phyloP scores from a whole-genome alignment of 1,284 basidiomycete genomes.

The Austroboletus niveus region DNA sequence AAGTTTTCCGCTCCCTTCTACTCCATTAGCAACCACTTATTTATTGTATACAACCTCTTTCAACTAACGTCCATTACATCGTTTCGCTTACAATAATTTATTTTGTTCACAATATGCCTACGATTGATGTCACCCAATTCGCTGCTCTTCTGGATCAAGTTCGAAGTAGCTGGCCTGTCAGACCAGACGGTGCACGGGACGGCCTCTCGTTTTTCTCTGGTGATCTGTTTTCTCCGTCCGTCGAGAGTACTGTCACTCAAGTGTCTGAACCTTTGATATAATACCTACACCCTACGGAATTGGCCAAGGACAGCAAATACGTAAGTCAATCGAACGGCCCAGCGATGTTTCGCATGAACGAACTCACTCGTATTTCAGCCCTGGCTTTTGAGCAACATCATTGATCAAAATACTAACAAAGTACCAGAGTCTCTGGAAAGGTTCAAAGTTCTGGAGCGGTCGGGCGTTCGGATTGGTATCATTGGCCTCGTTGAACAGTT shows the following conservation, averaged over 20 bases:
- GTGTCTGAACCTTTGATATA: slow-evolving; percentile 41
- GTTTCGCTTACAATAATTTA: too few species aligned
- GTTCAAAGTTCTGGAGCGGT: slow-evolving; percentile 53
- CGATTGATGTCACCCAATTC: slow-evolving; percentile 78
- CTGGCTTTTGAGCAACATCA: slow-evolving; percentile 60
- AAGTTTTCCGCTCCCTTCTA: too few species aligned
- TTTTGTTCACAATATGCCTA: too few species aligned
- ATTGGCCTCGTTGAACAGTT: slow-evolving; percentile 73
- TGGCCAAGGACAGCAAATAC: slow-evolving; percentile 61
- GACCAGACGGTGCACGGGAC: slow-evolving; percentile 54
- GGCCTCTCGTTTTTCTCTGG: slow-evolving; percentile 88
- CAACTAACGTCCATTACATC: too few species aligned
- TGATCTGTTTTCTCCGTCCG: slow-evolving; percentile 82
- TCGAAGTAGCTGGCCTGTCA: slow-evolving; percentile 49
- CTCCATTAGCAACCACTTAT: too few species aligned
- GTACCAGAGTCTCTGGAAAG: slow-evolving; percentile 50
- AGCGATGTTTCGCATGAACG: slow-evolving; percentile 4
- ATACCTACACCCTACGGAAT: slow-evolving; percentile 76
- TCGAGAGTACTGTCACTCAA: slow-evolving; percentile 80
- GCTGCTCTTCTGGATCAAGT: slow-evolving; percentile 59
- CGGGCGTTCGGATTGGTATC: slow-evolving; percentile 59
- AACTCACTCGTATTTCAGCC: slow-evolving; percentile 34
- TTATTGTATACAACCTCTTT: too few species aligned
- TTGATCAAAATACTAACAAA: slow-evolving; percentile 49
- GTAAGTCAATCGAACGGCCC: slow-evolving; percentile 39